phyloP scores from a whole-genome alignment of 305 asterid species.

The Salvia sclarea region DNA sequence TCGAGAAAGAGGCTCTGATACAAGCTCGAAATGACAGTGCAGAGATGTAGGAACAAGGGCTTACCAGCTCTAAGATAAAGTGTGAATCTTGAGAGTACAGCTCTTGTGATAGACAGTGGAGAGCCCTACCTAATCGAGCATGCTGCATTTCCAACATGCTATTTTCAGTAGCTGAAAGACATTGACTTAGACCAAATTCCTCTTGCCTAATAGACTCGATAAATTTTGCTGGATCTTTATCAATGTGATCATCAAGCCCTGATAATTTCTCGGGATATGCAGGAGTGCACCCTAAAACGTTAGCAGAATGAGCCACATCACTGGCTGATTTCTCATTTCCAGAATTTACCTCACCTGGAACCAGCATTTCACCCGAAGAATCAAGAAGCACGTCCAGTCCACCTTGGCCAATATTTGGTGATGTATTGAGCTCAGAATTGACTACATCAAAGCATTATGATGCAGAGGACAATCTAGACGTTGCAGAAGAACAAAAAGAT shows the following conservation, averaged over 20 bases:
- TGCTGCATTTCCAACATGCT: conserved; percentile 90
- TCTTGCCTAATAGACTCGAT: conserved; percentile 76
- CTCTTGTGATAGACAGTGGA: conserved; percentile 95
- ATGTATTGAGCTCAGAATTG: conserved; percentile 35
- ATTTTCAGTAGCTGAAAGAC: conserved; percentile 59
- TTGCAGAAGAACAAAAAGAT: conserved; percentile 42
- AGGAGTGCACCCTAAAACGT: conserved; percentile 31
- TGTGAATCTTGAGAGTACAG: conserved; percentile 98
- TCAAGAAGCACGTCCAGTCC: conserved; percentile 27
- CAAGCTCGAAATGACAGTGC: conserved; percentile 18
- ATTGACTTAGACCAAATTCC: conserved; percentile 82
- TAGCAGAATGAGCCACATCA: conserved; percentile 34
- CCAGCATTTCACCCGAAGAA: conserved; percentile 36
- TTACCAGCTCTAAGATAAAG: conserved; percentile 93
- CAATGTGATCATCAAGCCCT: conserved; percentile 32
- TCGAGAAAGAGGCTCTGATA: not conserved
- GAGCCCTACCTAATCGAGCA: conserved; percentile 97
- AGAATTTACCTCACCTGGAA: conserved; percentile 33
- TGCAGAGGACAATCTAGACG: conserved; percentile 39
- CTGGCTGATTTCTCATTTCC: conserved; percentile 32
- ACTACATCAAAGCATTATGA: conserved; percentile 44
- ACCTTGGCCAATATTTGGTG: conserved; percentile 35
- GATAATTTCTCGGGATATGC: conserved; percentile 27
- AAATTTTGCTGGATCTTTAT: conserved; percentile 49
- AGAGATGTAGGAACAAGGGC: conserved; percentile 8